Percentiles rank a stretch among this genome's conserved stretches.
These are phyloP conservation scores for Nitzschia palea DNA, from an alignment of 108 stramenopile species.

Conservation along the genomic window DNA sequence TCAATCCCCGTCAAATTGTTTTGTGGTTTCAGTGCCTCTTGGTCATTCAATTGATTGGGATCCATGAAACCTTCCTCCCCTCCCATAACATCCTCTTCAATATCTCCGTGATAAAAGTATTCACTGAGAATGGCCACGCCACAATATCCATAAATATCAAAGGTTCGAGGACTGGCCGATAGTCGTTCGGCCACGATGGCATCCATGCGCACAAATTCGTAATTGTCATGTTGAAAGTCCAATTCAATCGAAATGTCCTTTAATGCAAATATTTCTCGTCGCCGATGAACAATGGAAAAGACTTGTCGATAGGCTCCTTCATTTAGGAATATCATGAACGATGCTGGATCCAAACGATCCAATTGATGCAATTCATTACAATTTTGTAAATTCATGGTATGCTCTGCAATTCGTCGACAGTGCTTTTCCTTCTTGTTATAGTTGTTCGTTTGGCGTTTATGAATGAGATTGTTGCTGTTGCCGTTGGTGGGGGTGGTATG, in stretches of 20 bases:
- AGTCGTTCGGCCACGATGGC: constrained; percentile 76
- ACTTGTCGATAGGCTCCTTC: constrained; percentile 58
- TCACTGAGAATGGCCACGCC: constrained; percentile 49
- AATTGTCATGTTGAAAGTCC: background rate
- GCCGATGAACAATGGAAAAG: constrained; percentile 37
- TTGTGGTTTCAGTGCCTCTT: background rate
- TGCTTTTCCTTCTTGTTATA: constrained; percentile 51
- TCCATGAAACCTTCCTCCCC: background rate
- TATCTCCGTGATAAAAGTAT: constrained; percentile 49
- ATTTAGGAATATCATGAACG: background rate
- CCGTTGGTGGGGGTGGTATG: no score
- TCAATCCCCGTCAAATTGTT: constrained; percentile 20
- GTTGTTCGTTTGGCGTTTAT: no score
- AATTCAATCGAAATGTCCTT: constrained; percentile 16
- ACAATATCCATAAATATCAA: constrained; percentile 77
- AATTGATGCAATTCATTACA: constrained; percentile 10
- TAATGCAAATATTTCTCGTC: constrained; percentile 11
- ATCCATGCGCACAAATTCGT: constrained; percentile 52
- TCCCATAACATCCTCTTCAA: constrained; percentile 22
- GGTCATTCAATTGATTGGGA: background rate
- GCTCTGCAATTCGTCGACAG: constrained; percentile 3
- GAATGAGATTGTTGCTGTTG: no score
- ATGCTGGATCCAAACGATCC: background rate
- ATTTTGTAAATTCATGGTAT: background rate
- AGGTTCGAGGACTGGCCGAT: constrained; percentile 53